phyloP scores from a whole-genome alignment of 768 basidiomycete species.

The Paxillus rubicundulus region DNA sequence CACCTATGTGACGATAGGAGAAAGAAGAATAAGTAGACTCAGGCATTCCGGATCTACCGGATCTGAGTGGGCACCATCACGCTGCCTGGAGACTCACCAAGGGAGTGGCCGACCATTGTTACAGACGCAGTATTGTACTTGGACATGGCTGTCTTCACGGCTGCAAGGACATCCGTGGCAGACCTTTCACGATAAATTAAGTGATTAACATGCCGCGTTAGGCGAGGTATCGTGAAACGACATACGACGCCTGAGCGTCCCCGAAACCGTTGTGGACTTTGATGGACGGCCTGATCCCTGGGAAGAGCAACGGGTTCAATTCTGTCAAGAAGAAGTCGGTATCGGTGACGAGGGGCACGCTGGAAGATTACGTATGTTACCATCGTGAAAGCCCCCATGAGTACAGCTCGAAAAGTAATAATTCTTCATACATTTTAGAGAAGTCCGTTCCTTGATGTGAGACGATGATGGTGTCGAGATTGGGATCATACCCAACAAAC shows the following conservation, averaged over 20 bases:
- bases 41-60: background rate
- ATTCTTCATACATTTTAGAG: conserved; percentile 24
- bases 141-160: conserved; percentile 42
- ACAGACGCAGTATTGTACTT: conserved; percentile 35
- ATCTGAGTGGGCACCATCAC: background rate
- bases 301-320: conserved; percentile 45
- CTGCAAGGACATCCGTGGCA: conserved; percentile 40
- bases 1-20: conserved; percentile 20
- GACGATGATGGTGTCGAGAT: conserved; percentile 35
- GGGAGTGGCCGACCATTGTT: conserved; percentile 45
- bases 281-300: conserved; percentile 42
- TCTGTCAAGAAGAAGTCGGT: conserved; percentile 33
- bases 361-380: too few relatives aligned
- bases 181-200: conserved; percentile 28
- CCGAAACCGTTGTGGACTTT: conserved; percentile 48
- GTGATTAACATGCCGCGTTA: background rate
- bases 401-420: background rate
- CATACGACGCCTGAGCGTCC: conserved; percentile 43
- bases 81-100: conserved; percentile 23
- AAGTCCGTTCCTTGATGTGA: conserved; percentile 37
- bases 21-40: background rate
- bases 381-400: too few relatives aligned
- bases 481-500: conserved; percentile 53
- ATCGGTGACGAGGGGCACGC: conserved; percentile 42
- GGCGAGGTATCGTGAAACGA: background rate